Base-by-base conservation (phyloP, 129 eudicot genomes). In the Helichrysum umbraculigerum region DNA sequence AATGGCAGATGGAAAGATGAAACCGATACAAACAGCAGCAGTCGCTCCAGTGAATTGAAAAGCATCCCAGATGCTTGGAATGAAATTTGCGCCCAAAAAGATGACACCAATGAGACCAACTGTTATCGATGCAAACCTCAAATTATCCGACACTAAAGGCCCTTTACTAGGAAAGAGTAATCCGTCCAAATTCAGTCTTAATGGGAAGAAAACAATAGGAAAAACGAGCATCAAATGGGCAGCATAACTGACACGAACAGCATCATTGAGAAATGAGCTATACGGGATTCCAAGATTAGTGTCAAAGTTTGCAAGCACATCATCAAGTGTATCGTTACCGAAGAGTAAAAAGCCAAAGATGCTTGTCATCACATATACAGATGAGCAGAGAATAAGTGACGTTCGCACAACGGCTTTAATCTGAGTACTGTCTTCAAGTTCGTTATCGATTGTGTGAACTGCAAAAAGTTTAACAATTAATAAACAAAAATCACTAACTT, bases 201-300 rank as follows among this genome's bases (percentile, higher is more conserved):
- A 62, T 0, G 99, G 93, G 66, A 72, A 91, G 78, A 91, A 91
- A 9, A 95, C 94, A 35, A 95, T 80, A 68, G 99, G 99, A 80
- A 95, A 95, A 15, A 95, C 99, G 11, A 91, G 97, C 94, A 95
- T 89, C 85, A 95, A 64, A 84, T 95, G 99, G 37, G 87, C 89
- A 1, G 99, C 96, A 76, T 95, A 95, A 85, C 99, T 95, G 59
- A 95, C 90, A 58, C 99, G 97, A 78, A 95, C 96, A 50, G 83
- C 86, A 62, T 91, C 97, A 60, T 89, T 95, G 12, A 95, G 83
- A 67, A 95, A 59, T 4, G 92, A 81, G 77, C 99, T 88, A 68
- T 76, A 83, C 29, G 97, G 97, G 72, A 91, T 87, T 47, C 93
- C 94, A 41, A 91, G 96, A 84, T 86, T 76, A 5, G 88, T 86